A percentile compares a stretch with the other conserved stretches of the same genome.
Evolutionary conservation across 1,284 basidiomycete genomes (phyloP).

Genomic region (Ganoderma sinense): DNA sequence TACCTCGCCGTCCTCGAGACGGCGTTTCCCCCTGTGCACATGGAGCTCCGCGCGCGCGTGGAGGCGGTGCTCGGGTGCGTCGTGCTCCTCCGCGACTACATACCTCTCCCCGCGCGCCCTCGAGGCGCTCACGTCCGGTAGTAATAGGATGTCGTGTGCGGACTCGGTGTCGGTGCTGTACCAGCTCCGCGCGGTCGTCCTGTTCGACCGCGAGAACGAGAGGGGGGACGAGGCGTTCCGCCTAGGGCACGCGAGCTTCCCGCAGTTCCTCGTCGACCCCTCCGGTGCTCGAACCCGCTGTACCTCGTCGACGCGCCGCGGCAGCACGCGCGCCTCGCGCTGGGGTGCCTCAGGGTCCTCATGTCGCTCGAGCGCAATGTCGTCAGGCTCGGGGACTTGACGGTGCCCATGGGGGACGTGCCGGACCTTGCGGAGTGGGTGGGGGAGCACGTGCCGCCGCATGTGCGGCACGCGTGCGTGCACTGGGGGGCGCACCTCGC

Average conservation of each 20-base stretch:
- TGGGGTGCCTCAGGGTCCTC: background rate
- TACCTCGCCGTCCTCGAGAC: constrained; percentile 83
- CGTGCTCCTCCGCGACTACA: constrained; percentile 79
- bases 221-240: constrained; percentile 42
- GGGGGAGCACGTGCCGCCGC: background rate
- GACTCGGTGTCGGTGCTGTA: constrained; percentile 87
- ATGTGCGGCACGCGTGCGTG: background rate
- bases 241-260: constrained; percentile 21
- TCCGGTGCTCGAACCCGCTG: constrained; percentile 69
- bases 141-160: background rate
- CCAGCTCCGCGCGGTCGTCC: constrained; percentile 84
- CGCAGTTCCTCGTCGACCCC: constrained; percentile 21
- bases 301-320: constrained; percentile 83
- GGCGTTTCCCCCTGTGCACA: constrained; percentile 54
- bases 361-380: background rate
- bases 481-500: background rate
- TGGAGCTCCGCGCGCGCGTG: background rate
- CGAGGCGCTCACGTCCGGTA: constrained; percentile 81
- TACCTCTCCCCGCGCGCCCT: constrained; percentile 57
- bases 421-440: background rate
- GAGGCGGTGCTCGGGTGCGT: constrained; percentile 53
- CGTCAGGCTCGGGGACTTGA: background rate
- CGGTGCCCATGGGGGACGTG: background rate
- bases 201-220: constrained; percentile 80
- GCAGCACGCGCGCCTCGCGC: constrained; percentile 62